Percentiles rank a stretch among this genome's conserved stretches.
phyloP scores from a whole-genome alignment of 129 eudicot species.

The Artemisia tridentata region DNA sequence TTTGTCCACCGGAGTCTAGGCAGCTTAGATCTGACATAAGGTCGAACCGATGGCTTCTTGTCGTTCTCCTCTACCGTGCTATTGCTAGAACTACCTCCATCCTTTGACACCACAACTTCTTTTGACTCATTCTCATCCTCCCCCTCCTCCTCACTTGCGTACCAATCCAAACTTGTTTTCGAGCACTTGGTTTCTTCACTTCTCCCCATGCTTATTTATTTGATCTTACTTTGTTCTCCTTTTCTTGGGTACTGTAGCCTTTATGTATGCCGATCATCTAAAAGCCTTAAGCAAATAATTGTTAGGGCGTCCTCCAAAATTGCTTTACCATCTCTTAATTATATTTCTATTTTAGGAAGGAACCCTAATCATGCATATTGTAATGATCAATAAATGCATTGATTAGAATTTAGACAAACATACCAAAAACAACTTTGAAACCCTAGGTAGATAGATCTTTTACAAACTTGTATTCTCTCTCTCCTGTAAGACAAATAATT shows the following conservation, averaged over 20 bases:
- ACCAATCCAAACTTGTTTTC: constrained; percentile 39
- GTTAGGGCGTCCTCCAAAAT: constrained; percentile 24
- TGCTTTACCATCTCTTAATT: constrained; percentile 9
- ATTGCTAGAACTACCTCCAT: constrained; percentile 69
- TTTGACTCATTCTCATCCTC: constrained; percentile 41
- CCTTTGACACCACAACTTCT: constrained; percentile 26
- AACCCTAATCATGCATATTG: constrained; percentile 26
- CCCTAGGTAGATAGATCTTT: constrained; percentile 53
- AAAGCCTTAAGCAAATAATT: constrained; percentile 15
- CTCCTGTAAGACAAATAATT: constrained; percentile 37
- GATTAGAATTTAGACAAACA: constrained; percentile 29
- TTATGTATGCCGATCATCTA: constrained; percentile 17
- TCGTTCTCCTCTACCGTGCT: constrained; percentile 74
- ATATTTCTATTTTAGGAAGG: constrained; percentile 23
- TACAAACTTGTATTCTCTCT: constrained; percentile 35
- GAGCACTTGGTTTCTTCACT: constrained; percentile 50
- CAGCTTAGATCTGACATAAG: constrained; percentile 75
- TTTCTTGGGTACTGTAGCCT: background rate
- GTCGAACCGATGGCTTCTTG: constrained; percentile 68
- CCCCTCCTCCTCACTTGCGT: constrained; percentile 39
- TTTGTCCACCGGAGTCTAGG: constrained; percentile 88
- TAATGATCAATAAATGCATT: constrained; percentile 25
- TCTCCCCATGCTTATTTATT: constrained; percentile 38
- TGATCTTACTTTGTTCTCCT: constrained; percentile 11
- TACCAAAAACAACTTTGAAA: constrained; percentile 32